Percentiles rank a stretch among this genome's conserved stretches.
phyloP scores from a whole-genome alignment of 2,329 filamentous ascomycete genomes.

The Colletotrichum chrysophilum region DNA sequence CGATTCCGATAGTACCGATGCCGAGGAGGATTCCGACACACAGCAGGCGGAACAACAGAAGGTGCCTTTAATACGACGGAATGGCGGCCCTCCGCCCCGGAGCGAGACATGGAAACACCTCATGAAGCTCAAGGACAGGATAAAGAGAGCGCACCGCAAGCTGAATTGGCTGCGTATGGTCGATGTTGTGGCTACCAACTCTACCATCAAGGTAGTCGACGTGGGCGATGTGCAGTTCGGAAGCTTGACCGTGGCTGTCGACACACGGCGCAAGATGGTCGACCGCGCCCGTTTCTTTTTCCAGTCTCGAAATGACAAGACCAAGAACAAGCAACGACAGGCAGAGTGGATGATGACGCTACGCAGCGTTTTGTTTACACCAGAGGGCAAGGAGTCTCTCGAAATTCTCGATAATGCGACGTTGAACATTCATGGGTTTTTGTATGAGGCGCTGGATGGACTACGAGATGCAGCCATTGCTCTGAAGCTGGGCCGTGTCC shows the following conservation, averaged over 20 bases:
- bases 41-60: constrained; percentile 5
- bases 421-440: constrained; percentile 88
- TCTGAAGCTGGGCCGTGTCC: constrained; percentile 87
- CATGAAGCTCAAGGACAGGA: constrained; percentile 78
- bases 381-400: constrained; percentile 81
- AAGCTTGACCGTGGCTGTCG: constrained; percentile 83
- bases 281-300: constrained; percentile 90
- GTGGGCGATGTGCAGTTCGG: constrained; percentile 88
- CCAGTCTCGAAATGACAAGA: constrained; percentile 69
- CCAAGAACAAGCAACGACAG: constrained; percentile 64
- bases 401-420: constrained; percentile 89
- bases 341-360: constrained; percentile 94
- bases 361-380: constrained; percentile 86
- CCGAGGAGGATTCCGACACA: constrained; percentile 10
- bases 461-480: constrained; percentile 89
- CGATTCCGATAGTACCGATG: constrained; percentile 29
- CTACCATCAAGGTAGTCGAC: constrained; percentile 76
- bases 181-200: constrained; percentile 84
- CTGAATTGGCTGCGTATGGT: constrained; percentile 90
- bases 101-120: constrained; percentile 83
- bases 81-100: constrained; percentile 44
- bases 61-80: constrained; percentile 27
- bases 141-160: constrained; percentile 85
- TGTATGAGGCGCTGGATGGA: constrained; percentile 85
- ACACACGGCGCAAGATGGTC: constrained; percentile 90